phyloP scores from a whole-genome alignment of 164 flowering plant genomes.

The Taxillus chinensis region DNA sequence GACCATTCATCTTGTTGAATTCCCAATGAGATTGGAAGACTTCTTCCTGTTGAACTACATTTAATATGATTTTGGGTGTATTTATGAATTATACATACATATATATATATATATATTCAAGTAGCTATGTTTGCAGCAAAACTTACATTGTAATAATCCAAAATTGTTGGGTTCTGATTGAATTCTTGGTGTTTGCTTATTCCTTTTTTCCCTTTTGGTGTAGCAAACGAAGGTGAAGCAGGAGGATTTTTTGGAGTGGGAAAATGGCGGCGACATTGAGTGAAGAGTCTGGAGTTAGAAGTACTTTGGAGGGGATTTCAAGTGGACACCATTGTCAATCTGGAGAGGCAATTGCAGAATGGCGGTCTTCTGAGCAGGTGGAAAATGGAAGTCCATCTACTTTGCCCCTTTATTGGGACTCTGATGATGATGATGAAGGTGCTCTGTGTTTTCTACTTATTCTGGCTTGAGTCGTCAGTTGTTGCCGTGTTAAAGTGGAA shows the following conservation, averaged over 20 bases:
- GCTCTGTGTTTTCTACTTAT: constrained; percentile 6
- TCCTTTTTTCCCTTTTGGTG: not conserved
- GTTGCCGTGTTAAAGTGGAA: too few relatives aligned
- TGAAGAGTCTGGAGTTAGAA: constrained; percentile 45
- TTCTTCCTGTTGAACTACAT: too few relatives aligned
- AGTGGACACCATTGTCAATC: constrained; percentile 42
- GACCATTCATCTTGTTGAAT: too few relatives aligned
- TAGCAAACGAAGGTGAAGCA: constrained; percentile 1
- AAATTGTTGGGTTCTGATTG: not conserved
- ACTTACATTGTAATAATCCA: not conserved
- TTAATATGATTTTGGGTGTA: too few relatives aligned
- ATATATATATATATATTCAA: too few relatives aligned
- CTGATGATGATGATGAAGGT: constrained; percentile 45
- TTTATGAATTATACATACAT: too few relatives aligned
- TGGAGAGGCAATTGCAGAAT: constrained; percentile 57
- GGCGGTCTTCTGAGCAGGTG: constrained; percentile 69
- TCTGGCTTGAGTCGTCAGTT: not conserved
- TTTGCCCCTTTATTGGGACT: constrained; percentile 65
- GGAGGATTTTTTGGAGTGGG: not conserved
- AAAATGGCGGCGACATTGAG: constrained; percentile 36
- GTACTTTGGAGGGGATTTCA: constrained; percentile 38
- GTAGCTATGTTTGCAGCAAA: not conserved
- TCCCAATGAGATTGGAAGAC: too few relatives aligned
- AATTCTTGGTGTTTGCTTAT: not conserved
- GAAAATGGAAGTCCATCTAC: constrained; percentile 57